A percentile compares a stretch with the other conserved stretches of the same genome.
Evolutionary conservation across 441 rosid species (phyloP).

Genomic region (Kokia cookei): DNA sequence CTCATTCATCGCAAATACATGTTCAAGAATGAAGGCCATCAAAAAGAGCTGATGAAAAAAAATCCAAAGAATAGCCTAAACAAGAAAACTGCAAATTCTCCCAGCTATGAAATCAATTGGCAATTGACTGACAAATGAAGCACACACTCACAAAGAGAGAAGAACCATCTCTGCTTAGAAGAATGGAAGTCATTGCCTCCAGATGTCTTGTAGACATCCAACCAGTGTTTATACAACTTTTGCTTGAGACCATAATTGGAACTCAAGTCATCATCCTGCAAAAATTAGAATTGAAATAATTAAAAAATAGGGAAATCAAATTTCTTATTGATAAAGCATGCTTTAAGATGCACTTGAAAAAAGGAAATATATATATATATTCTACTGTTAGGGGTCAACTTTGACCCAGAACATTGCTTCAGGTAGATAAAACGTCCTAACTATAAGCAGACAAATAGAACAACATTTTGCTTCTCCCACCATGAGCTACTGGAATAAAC

Average conservation of each 20-base stretch:
- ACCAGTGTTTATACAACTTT: conserved; percentile 75
- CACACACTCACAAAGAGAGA: conserved; percentile 70
- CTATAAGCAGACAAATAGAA: neutral
- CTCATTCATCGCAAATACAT: neutral
- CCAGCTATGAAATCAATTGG: neutral
- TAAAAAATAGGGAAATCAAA: neutral
- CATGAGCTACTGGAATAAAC: neutral
- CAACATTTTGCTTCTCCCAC: neutral
- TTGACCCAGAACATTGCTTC: neutral
- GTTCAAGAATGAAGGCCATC: conserved; percentile 2
- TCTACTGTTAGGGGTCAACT: neutral
- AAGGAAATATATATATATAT: neutral
- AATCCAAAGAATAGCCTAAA: neutral
- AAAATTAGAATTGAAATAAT: neutral
- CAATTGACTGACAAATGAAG: neutral
- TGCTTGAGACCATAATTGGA: conserved; percentile 54
- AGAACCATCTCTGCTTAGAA: conserved; percentile 63
- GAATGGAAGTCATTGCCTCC: conserved; percentile 65
- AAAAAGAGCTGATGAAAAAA: conserved; percentile 4
- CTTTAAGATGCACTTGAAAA: neutral
- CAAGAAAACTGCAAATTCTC: neutral
- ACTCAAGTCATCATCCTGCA: conserved; percentile 30
- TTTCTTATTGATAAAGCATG: neutral
- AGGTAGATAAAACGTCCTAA: neutral
- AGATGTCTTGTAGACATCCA: conserved; percentile 48